Evolutionary conservation across 306 rosid genomes (phyloP).

Genomic region (Pachyrhizus erosus): DNA sequence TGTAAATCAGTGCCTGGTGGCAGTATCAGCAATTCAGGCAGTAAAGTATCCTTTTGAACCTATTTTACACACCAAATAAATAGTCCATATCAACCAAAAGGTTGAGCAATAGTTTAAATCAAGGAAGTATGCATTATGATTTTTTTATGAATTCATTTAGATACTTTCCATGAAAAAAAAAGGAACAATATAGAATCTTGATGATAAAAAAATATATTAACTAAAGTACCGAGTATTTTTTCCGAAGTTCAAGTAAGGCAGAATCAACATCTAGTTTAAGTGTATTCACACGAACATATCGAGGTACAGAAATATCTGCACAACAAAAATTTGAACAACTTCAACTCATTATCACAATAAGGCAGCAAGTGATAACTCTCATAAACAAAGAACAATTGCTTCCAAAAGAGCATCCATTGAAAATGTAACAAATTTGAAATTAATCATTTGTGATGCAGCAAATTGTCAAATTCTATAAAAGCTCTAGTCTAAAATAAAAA

Average conservation of each 20-base stretch:
- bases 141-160: not conserved
- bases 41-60: constrained; percentile 80
- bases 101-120: constrained; percentile 1
- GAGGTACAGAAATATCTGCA: constrained; percentile 76
- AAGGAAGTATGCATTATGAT: not conserved
- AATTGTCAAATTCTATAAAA: no score
- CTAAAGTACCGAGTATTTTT: constrained; percentile 57
- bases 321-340: constrained; percentile 35
- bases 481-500: no score
- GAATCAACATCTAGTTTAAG: constrained; percentile 77
- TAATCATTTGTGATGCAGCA: not conserved
- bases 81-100: not conserved
- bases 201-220: constrained; percentile 1
- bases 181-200: not conserved
- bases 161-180: constrained; percentile 11
- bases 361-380: constrained; percentile 1
- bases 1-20: constrained; percentile 90
- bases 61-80: constrained; percentile 41
- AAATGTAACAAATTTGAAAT: constrained; percentile 8
- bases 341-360: not conserved
- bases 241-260: constrained; percentile 67
- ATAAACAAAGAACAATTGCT: not conserved
- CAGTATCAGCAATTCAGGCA: constrained; percentile 83
- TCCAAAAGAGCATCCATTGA: not conserved
- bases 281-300: constrained; percentile 90